Evolutionary conservation across 1,284 basidiomycete species (phyloP), one percentile per base, ranked within the genome.

Genomic region (Tilletia horrida): DNA sequence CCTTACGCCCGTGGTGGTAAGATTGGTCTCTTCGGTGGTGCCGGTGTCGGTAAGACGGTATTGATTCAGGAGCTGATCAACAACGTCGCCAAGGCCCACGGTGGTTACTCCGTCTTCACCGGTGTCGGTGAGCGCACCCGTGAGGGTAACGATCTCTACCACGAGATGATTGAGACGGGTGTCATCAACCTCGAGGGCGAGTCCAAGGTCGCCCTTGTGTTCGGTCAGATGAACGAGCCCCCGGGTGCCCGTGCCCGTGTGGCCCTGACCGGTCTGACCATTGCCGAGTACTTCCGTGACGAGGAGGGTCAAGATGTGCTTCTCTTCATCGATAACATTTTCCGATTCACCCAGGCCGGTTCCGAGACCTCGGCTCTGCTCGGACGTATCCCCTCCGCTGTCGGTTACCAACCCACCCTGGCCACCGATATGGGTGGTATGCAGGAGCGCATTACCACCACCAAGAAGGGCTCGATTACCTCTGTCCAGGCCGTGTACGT

Each of bases 141-240:
- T 88, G 95, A 98, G 89, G 95, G 95, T 86, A 98, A 98, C 87
- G 95, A 98, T 87, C 86, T 98, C 81, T 98, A 98, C 88, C 94
- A 97, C 85, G 95, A 98, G 86, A 97, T 98, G 94, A 96, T 96
- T 85, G 93, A 97, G 85, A 97, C 94, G 71, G 95, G 95, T 89
- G 95, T 98, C 88, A 98, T 98, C 88, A 95, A 97, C 76, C 67
- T 79, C 66, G 88, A 96, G 82, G 93, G 93, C 84, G 92, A 95
- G 84, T 97, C 95, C 84, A 97, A 98, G 88, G 95, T 97, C 85
- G 94, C 95, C 81, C 90, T 98, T 75, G 95, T 98, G 79, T 98
- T 98, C 87, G 95, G 95, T 87, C 95, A 98, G 87, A 98, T 98
- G 95, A 98, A 98, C 87, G 95, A 98, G 87, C 95, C 95, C 84